Conservation (phyloP, 1,284 basidiomycete species). For the Paramarasmius palmivorus region DNA sequence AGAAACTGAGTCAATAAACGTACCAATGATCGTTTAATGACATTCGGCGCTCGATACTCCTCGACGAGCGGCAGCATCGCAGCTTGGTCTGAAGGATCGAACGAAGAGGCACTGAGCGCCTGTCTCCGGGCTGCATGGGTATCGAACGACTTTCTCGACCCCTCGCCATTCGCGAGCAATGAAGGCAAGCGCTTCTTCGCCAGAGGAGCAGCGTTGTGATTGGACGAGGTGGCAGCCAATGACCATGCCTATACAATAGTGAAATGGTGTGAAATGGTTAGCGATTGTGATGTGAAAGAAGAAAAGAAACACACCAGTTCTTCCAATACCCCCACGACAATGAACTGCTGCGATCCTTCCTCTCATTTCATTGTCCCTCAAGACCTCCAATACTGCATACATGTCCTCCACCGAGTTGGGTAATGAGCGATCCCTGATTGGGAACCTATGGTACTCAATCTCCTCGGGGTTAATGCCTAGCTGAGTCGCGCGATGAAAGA, state of each 20-base stretch:
- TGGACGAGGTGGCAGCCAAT: conserved; percentile 74
- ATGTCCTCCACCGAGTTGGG: conserved; percentile 59
- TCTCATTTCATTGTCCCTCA: conserved; percentile 55
- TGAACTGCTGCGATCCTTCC: conserved; percentile 67
- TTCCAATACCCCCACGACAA: conserved; percentile 74
- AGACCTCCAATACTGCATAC: conserved; percentile 53
- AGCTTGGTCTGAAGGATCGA: conserved; percentile 39
- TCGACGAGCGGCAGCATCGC: no score
- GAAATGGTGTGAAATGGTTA: no score
- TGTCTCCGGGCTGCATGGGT: conserved; percentile 76
- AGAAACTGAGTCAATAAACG: no score
- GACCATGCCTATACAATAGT: no score
- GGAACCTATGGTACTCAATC: conserved; percentile 73
- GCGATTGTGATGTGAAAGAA: no score
- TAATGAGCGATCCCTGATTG: conserved; percentile 68
- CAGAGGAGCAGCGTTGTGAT: conserved; percentile 57
- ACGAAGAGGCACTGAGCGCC: conserved; percentile 76
- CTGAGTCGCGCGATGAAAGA: conserved; percentile 49
- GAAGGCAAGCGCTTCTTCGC: conserved; percentile 60
- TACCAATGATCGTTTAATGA: no score
- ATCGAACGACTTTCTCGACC: conserved; percentile 74
- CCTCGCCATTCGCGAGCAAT: conserved; percentile 70
- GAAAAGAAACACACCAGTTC: conserved; percentile 68
- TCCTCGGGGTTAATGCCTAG: conserved; percentile 52
- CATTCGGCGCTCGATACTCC: no score